A percentile compares a stretch with the other conserved stretches of the same genome.
phyloP scores from a whole-genome alignment of 140 eudicot species.

The Oenanthe javanica region DNA sequence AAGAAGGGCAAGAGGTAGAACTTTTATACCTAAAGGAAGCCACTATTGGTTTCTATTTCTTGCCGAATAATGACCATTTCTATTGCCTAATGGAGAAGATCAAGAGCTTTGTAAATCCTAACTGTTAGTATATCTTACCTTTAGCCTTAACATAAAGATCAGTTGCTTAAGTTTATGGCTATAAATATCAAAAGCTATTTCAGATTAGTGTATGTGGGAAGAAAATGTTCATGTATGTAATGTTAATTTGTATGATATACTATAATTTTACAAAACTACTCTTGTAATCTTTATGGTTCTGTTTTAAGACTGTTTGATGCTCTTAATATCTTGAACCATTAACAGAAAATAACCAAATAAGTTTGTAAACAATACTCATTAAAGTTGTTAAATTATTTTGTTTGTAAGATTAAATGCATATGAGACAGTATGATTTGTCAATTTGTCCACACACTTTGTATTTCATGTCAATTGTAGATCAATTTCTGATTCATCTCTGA shows the following conservation, averaged over 20 bases:
- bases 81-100: slow-evolving; percentile 74
- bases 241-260: slow-evolving; percentile 26
- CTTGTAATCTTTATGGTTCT: neutral
- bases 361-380: neutral
- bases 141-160: neutral
- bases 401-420: neutral
- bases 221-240: slow-evolving; percentile 19
- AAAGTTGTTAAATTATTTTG: neutral
- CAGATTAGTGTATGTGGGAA: slow-evolving; percentile 8
- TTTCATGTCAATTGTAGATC: neutral
- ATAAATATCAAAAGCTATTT: slow-evolving; percentile 17
- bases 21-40: slow-evolving; percentile 64
- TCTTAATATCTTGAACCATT: too few relatives aligned
- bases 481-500: neutral
- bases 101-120: slow-evolving; percentile 52
- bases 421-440: neutral
- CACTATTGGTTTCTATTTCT: slow-evolving; percentile 93
- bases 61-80: slow-evolving; percentile 91
- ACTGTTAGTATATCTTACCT: slow-evolving; percentile 15
- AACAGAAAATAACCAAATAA: neutral
- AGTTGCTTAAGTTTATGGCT: neutral
- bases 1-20: slow-evolving; percentile 56
- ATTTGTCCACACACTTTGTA: neutral
- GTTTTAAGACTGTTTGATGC: neutral
- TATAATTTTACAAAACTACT: neutral